Evolutionary conservation across 345 rosid genomes (phyloP).

Genomic region (Bruguiera sexangula): DNA sequence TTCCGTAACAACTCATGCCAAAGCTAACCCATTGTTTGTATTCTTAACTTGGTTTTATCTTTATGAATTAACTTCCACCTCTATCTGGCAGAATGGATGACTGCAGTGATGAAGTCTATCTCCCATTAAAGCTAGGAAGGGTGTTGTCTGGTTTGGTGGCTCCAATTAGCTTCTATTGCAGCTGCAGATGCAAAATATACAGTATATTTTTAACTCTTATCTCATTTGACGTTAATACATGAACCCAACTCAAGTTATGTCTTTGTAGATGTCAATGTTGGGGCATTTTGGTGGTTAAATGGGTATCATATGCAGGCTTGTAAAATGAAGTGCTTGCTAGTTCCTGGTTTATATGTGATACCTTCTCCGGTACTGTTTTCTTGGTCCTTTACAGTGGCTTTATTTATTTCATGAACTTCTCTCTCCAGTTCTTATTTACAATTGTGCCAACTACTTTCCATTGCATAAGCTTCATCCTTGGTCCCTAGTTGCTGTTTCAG

Average conservation of each 20-base stretch:
- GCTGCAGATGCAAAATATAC: background rate
- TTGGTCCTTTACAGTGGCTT: background rate
- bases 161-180: background rate
- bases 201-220: background rate
- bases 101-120: background rate
- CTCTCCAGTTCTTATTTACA: background rate
- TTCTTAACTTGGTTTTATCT: background rate
- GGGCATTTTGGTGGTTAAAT: background rate
- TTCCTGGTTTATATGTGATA: background rate
- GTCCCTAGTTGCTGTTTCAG: background rate
- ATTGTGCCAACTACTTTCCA: background rate
- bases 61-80: background rate
- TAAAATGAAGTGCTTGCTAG: constrained; percentile 4
- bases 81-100: constrained; percentile 2
- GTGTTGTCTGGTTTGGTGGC: background rate
- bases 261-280: constrained; percentile 3
- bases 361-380: background rate
- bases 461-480: background rate
- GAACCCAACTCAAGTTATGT: background rate
- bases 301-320: constrained; percentile 9
- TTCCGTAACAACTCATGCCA: too few relatives aligned
- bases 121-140: background rate
- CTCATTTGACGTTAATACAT: background rate
- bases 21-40: too few relatives aligned
- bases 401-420: background rate